Conservation (phyloP, 306 rosid genomes). For the Quercus suber region DNA sequence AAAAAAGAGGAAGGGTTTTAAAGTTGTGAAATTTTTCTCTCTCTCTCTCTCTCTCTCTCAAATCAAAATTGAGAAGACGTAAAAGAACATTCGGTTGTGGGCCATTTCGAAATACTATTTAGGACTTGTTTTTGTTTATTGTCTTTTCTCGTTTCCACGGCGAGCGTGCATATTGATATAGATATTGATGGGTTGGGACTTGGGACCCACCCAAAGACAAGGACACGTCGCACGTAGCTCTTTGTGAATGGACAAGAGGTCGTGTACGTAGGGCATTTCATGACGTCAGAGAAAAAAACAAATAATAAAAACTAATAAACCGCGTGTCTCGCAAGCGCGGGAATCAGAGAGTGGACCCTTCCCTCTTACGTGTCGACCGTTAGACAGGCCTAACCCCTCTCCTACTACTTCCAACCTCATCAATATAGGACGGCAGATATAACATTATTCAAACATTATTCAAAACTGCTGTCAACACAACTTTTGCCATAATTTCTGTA, state of each 20-base stretch:
- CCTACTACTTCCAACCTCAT: slow-evolving; percentile 23
- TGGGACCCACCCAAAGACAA: background rate
- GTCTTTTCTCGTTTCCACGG: background rate
- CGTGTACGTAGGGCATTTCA: background rate
- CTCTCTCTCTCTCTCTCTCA: background rate
- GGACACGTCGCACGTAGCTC: slow-evolving; percentile 22
- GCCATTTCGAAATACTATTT: background rate
- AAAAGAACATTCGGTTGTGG: background rate
- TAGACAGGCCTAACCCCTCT: slow-evolving; percentile 33
- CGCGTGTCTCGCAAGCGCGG: background rate
- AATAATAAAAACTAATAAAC: background rate
- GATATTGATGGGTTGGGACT: background rate
- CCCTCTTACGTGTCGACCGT: slow-evolving; percentile 32
- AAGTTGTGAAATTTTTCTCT: background rate
- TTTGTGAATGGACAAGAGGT: background rate
- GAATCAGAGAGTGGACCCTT: slow-evolving; percentile 13
- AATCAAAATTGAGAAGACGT: background rate
- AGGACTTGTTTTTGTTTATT: background rate
- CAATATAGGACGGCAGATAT: background rate
- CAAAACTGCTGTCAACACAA: no score
- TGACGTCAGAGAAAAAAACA: slow-evolving; percentile 7
- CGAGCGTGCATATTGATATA: background rate
- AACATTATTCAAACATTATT: no score
- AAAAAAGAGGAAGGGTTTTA: background rate
- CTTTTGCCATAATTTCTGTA: no score